Evolutionary conservation across 1,284 basidiomycete genomes (phyloP).

Genomic region (Irpex sp.): DNA sequence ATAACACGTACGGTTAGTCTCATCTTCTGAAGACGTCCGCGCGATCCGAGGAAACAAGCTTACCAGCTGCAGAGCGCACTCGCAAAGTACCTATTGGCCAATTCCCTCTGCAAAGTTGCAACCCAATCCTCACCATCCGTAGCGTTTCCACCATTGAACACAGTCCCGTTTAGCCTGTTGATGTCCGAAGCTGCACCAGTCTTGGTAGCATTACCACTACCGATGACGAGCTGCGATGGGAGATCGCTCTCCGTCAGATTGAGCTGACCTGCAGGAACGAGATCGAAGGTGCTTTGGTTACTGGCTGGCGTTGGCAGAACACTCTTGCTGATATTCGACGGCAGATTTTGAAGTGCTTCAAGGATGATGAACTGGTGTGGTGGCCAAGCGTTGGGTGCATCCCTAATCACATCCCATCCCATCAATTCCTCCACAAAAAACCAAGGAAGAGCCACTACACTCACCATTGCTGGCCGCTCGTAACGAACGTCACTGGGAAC

Average conservation of each 20-base stretch:
- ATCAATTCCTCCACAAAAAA: background rate
- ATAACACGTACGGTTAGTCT: background rate
- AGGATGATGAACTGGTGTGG: constrained; percentile 85
- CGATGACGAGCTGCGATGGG: constrained; percentile 58
- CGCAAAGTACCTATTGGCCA: constrained; percentile 80
- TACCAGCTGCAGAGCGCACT: constrained; percentile 88
- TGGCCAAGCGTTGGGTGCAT: constrained; percentile 78
- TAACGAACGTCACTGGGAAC: constrained; percentile 69
- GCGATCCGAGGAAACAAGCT: constrained; percentile 21
- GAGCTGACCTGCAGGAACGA: constrained; percentile 76
- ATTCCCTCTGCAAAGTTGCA: constrained; percentile 58
- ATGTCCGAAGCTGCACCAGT: constrained; percentile 57
- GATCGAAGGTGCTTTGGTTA: constrained; percentile 56
- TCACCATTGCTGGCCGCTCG: constrained; percentile 81
- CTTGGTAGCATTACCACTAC: constrained; percentile 47
- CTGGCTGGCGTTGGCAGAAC: constrained; percentile 44
- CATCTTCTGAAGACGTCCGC: background rate
- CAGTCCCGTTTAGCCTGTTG: constrained; percentile 55
- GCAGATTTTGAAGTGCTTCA: constrained; percentile 72
- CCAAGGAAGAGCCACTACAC: constrained; percentile 8
- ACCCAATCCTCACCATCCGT: constrained; percentile 67
- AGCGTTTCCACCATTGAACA: constrained; percentile 72
- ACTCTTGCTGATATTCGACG: constrained; percentile 58
- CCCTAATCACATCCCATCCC: constrained; percentile 38
- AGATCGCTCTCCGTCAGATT: constrained; percentile 63